These are phyloP conservation scores for Lenzites betulinus DNA, from an alignment of 768 basidiomycete species.

Conservation along the genomic window DNA sequence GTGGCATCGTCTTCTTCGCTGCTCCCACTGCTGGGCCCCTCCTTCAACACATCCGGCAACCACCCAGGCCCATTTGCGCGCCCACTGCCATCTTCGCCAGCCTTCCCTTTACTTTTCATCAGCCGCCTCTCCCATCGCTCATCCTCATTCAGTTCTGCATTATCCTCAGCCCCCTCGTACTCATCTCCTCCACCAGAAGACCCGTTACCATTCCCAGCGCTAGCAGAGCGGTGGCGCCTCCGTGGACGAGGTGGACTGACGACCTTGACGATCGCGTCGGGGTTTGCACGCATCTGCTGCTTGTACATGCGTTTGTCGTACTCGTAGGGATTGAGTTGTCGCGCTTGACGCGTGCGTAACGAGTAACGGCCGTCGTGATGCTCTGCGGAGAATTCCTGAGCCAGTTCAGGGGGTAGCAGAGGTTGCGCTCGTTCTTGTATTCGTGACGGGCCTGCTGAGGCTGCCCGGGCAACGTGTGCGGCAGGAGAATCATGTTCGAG, in stretches of 20 bases:
- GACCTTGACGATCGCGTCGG: conserved; percentile 68
- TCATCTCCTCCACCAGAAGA: conserved; percentile 9
- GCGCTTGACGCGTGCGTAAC: conserved; percentile 53
- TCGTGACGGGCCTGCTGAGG: background rate
- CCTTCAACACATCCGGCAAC: conserved; percentile 12
- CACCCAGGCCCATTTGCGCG: background rate
- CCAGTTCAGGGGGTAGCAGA: too few relatives aligned
- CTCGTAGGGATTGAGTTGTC: conserved; percentile 64
- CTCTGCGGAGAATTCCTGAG: background rate
- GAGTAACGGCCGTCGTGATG: conserved; percentile 43
- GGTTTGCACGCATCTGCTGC: conserved; percentile 49
- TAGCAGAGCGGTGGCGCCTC: conserved; percentile 9
- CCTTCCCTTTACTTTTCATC: conserved; percentile 9
- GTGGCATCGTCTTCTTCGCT: conserved; percentile 6
- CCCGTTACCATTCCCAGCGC: background rate
- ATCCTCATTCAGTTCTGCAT: conserved; percentile 4
- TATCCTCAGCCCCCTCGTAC: conserved; percentile 3
- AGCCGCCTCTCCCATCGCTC: conserved; percentile 7
- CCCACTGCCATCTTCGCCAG: background rate
- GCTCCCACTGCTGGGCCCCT: conserved; percentile 12
- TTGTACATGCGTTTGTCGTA: conserved; percentile 58
- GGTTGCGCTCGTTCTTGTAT: too few relatives aligned
- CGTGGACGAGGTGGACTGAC: conserved; percentile 36
- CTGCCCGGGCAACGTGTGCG: background rate
- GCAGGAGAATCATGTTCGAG: background rate